phyloP scores from a whole-genome alignment of 139 green algal species.

The Spirogloea muscicola region DNA sequence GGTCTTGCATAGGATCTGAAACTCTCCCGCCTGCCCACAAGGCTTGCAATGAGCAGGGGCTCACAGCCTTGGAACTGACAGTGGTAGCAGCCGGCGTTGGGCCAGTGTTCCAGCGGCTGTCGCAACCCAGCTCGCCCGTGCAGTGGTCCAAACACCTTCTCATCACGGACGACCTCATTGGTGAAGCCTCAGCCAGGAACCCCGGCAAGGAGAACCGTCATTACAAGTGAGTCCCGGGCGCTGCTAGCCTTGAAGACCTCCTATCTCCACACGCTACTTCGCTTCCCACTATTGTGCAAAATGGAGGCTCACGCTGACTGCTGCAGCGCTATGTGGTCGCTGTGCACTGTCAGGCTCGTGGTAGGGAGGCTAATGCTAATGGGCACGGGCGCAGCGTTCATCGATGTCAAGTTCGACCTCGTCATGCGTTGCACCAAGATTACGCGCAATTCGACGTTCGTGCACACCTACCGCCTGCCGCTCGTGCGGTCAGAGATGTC shows the following conservation, averaged over 20 bases:
- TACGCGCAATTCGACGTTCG: not conserved
- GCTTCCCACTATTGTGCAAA: no score
- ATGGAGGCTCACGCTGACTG: not conserved
- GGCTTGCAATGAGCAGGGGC: no score
- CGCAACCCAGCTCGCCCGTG: not conserved
- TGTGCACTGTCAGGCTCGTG: not conserved
- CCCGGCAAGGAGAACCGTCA: not conserved
- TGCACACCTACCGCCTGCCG: not conserved
- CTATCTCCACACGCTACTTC: no score
- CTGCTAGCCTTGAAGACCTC: not conserved
- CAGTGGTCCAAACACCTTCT: not conserved
- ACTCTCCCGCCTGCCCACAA: no score
- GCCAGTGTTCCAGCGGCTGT: slow-evolving; percentile 19
- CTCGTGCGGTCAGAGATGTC: slow-evolving; percentile 18
- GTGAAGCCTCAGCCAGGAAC: not conserved
- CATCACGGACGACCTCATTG: not conserved
- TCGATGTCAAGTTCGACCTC: slow-evolving; percentile 23
- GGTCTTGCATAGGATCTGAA: no score
- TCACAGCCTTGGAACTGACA: no score
- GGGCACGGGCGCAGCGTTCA: not conserved
- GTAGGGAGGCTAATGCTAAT: not conserved
- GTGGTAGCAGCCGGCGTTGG: no score
- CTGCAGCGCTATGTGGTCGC: not conserved
- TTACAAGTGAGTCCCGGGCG: not conserved
- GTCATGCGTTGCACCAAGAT: not conserved